A percentile compares a stretch with the other conserved stretches of the same genome.
Evolutionary conservation across 768 basidiomycete genomes (phyloP).

Genomic region (Tulasnella sp.): DNA sequence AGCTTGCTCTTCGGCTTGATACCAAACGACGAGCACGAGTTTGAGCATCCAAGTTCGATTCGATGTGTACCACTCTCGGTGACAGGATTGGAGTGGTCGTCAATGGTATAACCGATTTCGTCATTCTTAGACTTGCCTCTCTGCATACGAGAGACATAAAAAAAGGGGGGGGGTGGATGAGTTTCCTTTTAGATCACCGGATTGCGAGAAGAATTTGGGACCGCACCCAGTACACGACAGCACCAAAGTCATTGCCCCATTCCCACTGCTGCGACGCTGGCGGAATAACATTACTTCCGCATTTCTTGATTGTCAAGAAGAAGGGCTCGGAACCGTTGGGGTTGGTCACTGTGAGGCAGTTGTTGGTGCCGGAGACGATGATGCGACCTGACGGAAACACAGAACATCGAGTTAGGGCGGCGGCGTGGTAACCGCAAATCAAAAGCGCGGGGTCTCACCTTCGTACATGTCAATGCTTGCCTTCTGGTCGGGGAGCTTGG

Average conservation of each 20-base stretch:
- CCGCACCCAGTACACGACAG: background rate
- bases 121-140: background rate
- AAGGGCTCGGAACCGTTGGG: background rate
- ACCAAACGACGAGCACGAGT: background rate
- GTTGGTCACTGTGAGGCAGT: slow-evolving; percentile 2
- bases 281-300: background rate
- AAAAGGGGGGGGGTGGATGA: background rate
- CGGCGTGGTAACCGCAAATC: background rate
- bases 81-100: background rate
- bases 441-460: background rate
- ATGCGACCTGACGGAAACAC: background rate
- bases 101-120: background rate
- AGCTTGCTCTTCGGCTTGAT: background rate
- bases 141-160: background rate
- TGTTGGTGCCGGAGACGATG: background rate
- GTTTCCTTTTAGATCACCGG: too few species aligned
- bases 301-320: background rate
- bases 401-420: background rate
- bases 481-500: background rate
- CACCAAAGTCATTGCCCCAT: slow-evolving; percentile 2
- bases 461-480: background rate
- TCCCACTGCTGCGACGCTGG: background rate
- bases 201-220: background rate
- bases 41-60: background rate
- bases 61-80: background rate